Base-by-base conservation (phyloP, 2,329 filamentous ascomycete species). In the Pseudogymnoascus sp. region DNA sequence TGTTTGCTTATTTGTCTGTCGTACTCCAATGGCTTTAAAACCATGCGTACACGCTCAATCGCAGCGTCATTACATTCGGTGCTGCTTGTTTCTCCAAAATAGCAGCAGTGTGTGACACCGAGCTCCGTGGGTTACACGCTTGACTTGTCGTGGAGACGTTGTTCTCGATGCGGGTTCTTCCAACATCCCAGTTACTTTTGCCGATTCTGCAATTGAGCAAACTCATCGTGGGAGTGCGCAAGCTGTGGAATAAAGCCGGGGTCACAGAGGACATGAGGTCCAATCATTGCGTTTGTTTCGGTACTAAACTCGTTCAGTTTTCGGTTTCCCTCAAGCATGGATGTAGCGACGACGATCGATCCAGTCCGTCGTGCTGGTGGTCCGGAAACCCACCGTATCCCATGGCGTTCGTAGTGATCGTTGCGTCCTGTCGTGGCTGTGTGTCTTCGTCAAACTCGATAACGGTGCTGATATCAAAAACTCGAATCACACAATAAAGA, bases 1-100 rank as follows among this genome's bases (percentile, higher is more conserved):
- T 53, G 46, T 53, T 53, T 53, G 23, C 46, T 53, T 31, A 18
- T 53, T n/a, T 31, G 46, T 31, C 46, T 53, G 46, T 31, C n/a
- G 46, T 53, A 53, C 46, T n/a, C 25, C 46, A 53, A 31, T 53
- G 16, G 25, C 25, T 53, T 18, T 31, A 34, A 31, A 12, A 9
- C 46, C 43, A 53, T 28, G 31, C 16, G 43, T 23, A 16, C 21
- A 9, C 18, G 6, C n/a, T 34, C 25, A 53, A 53, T n/a, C 46
- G 23, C 25, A 53, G 46, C 46, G n/a, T 18, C 25, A 16, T 53
- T 53, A n/a, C 11, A 34, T 31, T 53, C 25, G 9, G n/a, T n/a
- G 9, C 46, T 6, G 25, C 23, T 53, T 53, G 46, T 8, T 31
- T 16, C 4, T 31, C 46, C 3, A 31, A 53, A 31, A 53, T 53